phyloP scores from a whole-genome alignment of 1,284 basidiomycete species.

The Cutaneotrichosporon spelunceum region DNA sequence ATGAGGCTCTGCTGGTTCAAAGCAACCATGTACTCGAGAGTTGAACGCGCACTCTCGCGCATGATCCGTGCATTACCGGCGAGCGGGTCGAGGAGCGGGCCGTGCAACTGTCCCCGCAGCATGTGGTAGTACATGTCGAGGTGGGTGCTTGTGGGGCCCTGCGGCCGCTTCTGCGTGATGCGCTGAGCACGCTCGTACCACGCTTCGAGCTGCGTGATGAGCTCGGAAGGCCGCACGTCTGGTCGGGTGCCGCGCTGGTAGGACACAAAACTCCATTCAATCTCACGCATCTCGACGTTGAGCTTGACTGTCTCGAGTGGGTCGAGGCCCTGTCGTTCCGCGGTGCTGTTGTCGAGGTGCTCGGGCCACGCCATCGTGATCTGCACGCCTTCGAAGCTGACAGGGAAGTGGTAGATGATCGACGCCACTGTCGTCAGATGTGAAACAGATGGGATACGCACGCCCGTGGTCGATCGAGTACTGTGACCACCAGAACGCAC shows the following conservation, averaged over 20 bases:
- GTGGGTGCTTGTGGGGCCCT: neutral
- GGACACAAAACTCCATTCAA: conserved; percentile 2
- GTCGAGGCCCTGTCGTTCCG: conserved; percentile 8
- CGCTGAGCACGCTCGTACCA: conserved; percentile 9
- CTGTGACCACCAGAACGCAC: conserved; percentile 12
- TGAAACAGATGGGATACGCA: neutral
- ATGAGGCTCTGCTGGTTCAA: conserved; percentile 9
- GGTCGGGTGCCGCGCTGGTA: neutral
- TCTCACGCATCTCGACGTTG: conserved; percentile 11
- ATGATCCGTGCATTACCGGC: conserved; percentile 5
- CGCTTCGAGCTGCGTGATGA: conserved; percentile 12
- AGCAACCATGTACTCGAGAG: neutral
- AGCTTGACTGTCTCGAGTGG: conserved; percentile 6
- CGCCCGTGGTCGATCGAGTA: conserved; percentile 4
- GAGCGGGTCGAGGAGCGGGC: conserved; percentile 5
- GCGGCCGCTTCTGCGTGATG: neutral
- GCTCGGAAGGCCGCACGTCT: neutral
- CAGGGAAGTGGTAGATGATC: neutral
- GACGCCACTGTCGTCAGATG: neutral
- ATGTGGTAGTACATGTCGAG: conserved; percentile 20
- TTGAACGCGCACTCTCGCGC: conserved; percentile 9
- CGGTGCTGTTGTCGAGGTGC: conserved; percentile 3
- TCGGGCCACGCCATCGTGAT: conserved; percentile 10
- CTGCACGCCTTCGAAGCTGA: conserved; percentile 7
- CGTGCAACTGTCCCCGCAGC: conserved; percentile 11